Conservation (phyloP, 2,329 filamentous ascomycete species). For the Pyricularia sp. region DNA sequence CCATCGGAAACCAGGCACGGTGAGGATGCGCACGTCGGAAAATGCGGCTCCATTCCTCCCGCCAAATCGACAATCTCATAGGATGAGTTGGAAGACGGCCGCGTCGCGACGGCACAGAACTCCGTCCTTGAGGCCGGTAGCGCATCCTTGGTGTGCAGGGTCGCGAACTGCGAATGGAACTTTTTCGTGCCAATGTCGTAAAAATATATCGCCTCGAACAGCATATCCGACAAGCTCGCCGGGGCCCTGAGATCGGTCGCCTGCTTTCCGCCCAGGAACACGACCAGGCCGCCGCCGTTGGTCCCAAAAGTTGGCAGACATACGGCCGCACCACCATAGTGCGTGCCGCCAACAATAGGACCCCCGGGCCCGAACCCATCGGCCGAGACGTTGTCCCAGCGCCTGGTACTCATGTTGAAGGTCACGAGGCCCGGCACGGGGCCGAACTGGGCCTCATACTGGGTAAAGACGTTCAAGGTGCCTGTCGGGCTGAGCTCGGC, state of each 20-base stretch:
- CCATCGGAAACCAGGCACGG: conserved; percentile 24
- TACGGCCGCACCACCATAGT: conserved; percentile 13
- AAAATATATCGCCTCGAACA: conserved; percentile 13
- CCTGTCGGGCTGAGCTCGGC: no score
- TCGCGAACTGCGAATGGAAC: conserved; percentile 22
- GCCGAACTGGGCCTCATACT: neutral
- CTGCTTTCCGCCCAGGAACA: conserved; percentile 3
- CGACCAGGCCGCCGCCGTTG: conserved; percentile 6
- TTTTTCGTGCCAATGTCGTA: conserved; percentile 18
- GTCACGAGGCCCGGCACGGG: neutral
- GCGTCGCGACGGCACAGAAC: conserved; percentile 20
- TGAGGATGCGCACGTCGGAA: conserved; percentile 21
- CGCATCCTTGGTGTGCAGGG: conserved; percentile 12
- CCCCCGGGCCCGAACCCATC: neutral
- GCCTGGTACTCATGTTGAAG: neutral
- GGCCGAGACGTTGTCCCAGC: neutral
- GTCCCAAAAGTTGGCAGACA: conserved; percentile 19
- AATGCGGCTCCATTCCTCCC: conserved; percentile 13
- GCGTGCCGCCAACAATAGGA: neutral
- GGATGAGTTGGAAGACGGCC: neutral
- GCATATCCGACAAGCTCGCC: neutral
- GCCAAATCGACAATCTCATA: conserved; percentile 19
- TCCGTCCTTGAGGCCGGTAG: conserved; percentile 9
- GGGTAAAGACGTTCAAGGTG: neutral
- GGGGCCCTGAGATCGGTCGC: neutral